phyloP scores from a whole-genome alignment of 208 protist species.

The Leishmania lainsoni region DNA sequence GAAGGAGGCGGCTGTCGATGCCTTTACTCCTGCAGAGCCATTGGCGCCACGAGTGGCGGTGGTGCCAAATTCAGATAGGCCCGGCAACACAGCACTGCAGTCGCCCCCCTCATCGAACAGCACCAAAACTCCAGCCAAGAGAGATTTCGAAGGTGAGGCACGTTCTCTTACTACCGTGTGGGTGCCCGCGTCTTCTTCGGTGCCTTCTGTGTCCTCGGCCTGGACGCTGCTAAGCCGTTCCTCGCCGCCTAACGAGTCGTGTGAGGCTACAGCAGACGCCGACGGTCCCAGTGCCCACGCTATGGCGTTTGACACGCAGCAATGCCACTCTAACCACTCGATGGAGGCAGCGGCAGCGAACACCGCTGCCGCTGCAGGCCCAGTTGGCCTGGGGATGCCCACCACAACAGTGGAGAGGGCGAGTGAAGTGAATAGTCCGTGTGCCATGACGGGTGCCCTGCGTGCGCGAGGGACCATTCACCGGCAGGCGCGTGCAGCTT shows the following conservation, averaged over 20 bases:
- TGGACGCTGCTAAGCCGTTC: conserved; percentile 6
- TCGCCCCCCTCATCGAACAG: background rate
- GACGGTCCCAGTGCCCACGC: background rate
- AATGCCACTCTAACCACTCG: background rate
- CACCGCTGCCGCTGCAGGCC: background rate
- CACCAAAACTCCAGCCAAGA: background rate
- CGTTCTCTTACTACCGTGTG: background rate
- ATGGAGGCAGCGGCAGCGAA: background rate
- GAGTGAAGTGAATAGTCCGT: background rate
- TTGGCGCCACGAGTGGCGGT: background rate
- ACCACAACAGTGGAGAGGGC: background rate
- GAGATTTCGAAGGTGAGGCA: background rate
- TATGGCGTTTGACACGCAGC: background rate
- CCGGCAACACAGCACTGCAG: background rate
- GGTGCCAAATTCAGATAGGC: background rate
- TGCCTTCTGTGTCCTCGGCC: background rate
- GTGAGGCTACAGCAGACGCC: background rate
- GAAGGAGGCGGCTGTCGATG: too few relatives aligned
- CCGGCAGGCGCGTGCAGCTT: background rate
- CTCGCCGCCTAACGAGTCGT: background rate
- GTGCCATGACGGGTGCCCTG: background rate
- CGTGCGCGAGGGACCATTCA: background rate
- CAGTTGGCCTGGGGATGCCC: background rate
- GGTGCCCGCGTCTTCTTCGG: background rate
- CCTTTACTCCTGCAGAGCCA: background rate